phyloP scores from a whole-genome alignment of 192 early-diverging fungal genomes.

The Blastocladiella britannica region DNA sequence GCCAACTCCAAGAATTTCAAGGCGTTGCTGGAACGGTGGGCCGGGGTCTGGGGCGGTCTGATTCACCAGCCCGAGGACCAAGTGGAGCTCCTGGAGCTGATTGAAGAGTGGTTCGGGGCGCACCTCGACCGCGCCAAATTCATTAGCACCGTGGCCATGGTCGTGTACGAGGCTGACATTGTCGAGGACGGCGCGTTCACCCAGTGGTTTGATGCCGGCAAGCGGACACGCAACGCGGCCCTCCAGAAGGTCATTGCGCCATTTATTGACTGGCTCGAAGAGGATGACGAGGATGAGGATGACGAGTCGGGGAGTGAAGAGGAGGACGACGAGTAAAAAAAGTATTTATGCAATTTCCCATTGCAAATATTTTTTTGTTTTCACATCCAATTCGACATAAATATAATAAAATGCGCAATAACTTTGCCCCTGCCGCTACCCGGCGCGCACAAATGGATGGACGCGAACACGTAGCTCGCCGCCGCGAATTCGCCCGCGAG shows the following conservation, averaged over 20 bases:
- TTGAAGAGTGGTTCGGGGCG: conserved; percentile 29
- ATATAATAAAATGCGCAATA: no score
- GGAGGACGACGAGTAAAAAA: conserved; percentile 13
- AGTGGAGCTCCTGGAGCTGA: conserved; percentile 34
- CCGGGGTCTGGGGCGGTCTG: conserved; percentile 40
- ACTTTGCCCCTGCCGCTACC: no score
- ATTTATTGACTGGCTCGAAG: conserved; percentile 47
- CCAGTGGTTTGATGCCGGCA: conserved; percentile 42
- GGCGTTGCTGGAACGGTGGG: conserved; percentile 40
- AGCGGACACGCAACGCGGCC: conserved; percentile 15
- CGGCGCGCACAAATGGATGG: neutral
- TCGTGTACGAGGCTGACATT: conserved; percentile 60
- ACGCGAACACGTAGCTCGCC: conserved; percentile 18
- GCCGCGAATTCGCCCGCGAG: conserved; percentile 17
- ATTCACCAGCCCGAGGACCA: conserved; percentile 50
- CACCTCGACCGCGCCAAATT: conserved; percentile 20
- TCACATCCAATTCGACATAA: no score
- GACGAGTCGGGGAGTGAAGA: conserved; percentile 16
- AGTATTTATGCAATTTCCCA: no score
- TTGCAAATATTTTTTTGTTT: no score
- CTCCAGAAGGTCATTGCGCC: conserved; percentile 35
- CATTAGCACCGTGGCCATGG: conserved; percentile 34
- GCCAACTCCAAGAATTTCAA: conserved; percentile 16
- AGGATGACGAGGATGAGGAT: conserved; percentile 44
- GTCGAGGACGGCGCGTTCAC: conserved; percentile 61